Conservation (phyloP, 192 early-diverging fungal genomes). For the Coemansia sp. region DNA sequence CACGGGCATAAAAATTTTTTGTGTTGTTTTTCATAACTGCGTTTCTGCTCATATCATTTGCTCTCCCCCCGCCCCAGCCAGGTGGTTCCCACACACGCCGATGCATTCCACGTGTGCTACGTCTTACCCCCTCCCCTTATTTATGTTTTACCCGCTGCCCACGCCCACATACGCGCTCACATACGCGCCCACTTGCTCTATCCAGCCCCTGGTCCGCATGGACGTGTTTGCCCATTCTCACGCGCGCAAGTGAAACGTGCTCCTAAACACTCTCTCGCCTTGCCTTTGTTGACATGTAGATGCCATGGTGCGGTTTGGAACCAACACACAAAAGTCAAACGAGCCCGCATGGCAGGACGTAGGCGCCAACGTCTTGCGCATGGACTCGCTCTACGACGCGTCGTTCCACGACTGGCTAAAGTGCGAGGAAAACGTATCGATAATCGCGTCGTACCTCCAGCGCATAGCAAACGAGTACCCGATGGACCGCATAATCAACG, state of each 20-base stretch:
- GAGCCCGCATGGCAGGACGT: conserved; percentile 70
- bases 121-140: conserved; percentile 6
- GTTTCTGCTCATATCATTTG: not conserved
- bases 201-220: too few species aligned
- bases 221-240: not conserved
- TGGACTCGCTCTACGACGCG: conserved; percentile 78
- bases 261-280: too few species aligned
- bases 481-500: conserved; percentile 74
- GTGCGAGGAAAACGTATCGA: conserved; percentile 74
- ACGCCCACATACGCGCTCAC: not conserved
- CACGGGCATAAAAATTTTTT: not conserved
- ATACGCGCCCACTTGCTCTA: too few species aligned
- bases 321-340: conserved; percentile 54
- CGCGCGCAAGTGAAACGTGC: conserved; percentile 4
- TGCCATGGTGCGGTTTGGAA: conserved; percentile 58
- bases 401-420: conserved; percentile 78
- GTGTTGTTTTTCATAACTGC: not conserved
- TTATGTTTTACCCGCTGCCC: conserved; percentile 5
- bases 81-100: conserved; percentile 9
- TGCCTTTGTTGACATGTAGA: conserved; percentile 19
- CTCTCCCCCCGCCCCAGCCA: conserved; percentile 1
- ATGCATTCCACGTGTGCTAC: not conserved
- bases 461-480: conserved; percentile 78
- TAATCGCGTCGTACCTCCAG: conserved; percentile 70
- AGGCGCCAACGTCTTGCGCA: conserved; percentile 70